Evolutionary conservation across 805 yeast genomes (phyloP), one percentile per base, ranked within the genome.

Genomic region (Wickerhamomyces bisporus): DNA sequence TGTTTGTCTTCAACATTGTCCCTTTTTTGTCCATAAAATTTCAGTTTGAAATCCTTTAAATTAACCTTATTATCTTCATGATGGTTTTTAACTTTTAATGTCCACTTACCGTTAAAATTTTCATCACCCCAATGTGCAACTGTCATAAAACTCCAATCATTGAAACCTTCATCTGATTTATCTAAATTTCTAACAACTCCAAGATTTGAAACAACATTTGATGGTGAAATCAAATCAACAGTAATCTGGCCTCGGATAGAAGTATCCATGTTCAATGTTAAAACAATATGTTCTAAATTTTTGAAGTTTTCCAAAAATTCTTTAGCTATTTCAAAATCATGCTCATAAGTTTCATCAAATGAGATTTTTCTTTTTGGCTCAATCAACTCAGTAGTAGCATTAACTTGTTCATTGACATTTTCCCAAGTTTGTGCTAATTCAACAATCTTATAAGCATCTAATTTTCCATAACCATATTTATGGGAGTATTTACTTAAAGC

Each of bases 101-200:
- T 77, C 98, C 98, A 93, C 5, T 73, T 77, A 10, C 99, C 99
- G 19, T 61, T 61, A 3, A 89, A 91, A 3, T 55, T 34, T 49
- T 82, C 89, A 58, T 91, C 97, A 28, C 96, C 96, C 97, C 98
- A 93, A 58, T 93, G 98, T 1, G 95, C 97, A n/a, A 93, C 98
- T 10, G 91, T 75, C 86, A 89, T 86, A 55, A 93, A 93, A 2
- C 86, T 84, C 98, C 98, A 93, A 48, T 83, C 70, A 5, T 57
- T 50, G 47, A 86, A 83, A 0, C 96, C 95, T 1, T 57, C 65
- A 2, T 49, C 44, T 6, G 78, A 68, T 8, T 40, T 46, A 59
- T 93, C 98, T 15, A 61, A 48, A 6, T 62, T 62, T 49, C 98
- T 73, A 15, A 70, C 68, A 18, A 79, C 73, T 0, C 93, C 96